phyloP scores from a whole-genome alignment of 108 stramenopile species.

The Conticribra weissflogii region DNA sequence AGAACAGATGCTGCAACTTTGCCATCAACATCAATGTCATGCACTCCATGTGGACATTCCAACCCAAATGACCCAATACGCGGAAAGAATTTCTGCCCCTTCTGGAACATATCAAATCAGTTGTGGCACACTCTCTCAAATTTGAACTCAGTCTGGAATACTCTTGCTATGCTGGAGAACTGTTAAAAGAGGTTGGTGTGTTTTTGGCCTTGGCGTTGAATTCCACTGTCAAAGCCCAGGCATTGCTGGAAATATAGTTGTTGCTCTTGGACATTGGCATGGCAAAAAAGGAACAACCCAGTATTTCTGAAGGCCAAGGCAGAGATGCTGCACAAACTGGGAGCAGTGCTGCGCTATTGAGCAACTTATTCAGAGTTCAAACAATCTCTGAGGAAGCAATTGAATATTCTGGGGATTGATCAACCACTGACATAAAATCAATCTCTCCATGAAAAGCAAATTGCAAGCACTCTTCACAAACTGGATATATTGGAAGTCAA shows the following conservation, averaged over 20 bases:
- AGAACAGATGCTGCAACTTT: constrained; percentile 22
- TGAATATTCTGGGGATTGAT: constrained; percentile 26
- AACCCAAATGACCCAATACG: constrained; percentile 37
- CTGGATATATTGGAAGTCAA: constrained; percentile 60
- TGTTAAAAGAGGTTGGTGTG: constrained; percentile 62
- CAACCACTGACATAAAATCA: no score
- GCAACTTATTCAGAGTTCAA: constrained; percentile 51
- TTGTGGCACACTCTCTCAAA: constrained; percentile 42
- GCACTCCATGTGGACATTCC: constrained; percentile 54
- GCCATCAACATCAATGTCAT: constrained; percentile 55
- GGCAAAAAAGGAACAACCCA: constrained; percentile 9
- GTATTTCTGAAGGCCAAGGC: constrained; percentile 36
- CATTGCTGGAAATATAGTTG: constrained; percentile 53
- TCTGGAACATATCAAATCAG: constrained; percentile 65
- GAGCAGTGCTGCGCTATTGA: constrained; percentile 55
- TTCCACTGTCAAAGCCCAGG: constrained; percentile 59
- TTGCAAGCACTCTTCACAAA: constrained; percentile 3
- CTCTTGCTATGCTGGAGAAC: constrained; percentile 32
- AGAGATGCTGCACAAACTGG: constrained; percentile 51
- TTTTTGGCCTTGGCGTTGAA: constrained; percentile 70
- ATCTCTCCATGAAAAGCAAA: constrained; percentile 1
- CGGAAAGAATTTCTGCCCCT: constrained; percentile 58
- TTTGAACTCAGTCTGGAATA: constrained; percentile 17
- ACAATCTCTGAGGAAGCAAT: constrained; percentile 32
- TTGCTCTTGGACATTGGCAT: constrained; percentile 42